Conservation (phyloP, 345 rosid species). For the Salix koriyanagi region DNA sequence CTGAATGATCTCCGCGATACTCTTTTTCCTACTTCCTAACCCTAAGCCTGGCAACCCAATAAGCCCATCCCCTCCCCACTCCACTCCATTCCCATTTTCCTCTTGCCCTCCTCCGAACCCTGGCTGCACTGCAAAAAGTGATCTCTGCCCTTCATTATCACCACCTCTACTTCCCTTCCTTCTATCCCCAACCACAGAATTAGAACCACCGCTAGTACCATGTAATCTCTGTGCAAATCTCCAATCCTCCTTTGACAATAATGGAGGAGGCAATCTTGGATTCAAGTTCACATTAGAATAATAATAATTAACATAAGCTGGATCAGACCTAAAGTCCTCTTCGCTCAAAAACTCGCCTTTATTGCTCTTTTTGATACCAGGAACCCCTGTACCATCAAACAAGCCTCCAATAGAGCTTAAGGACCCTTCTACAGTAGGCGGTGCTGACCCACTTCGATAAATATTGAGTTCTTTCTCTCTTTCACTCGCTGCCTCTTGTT, state of each 20-base stretch:
- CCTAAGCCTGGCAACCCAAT: slow-evolving; percentile 69
- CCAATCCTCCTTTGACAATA: slow-evolving; percentile 81
- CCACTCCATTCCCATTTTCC: slow-evolving; percentile 42
- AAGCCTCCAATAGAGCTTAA: slow-evolving; percentile 63
- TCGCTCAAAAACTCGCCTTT: slow-evolving; percentile 48
- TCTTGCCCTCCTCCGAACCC: slow-evolving; percentile 55
- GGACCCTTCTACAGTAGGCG: slow-evolving; percentile 90
- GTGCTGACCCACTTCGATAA: slow-evolving; percentile 89
- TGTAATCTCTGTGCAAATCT: slow-evolving; percentile 63
- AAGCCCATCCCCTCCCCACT: slow-evolving; percentile 90
- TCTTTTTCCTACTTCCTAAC: slow-evolving; percentile 69
- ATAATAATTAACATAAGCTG: slow-evolving; percentile 67
- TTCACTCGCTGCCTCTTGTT: slow-evolving; percentile 40
- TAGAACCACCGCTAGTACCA: slow-evolving; percentile 32
- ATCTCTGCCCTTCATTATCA: slow-evolving; percentile 28
- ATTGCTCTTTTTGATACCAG: slow-evolving; percentile 23
- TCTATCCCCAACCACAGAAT: slow-evolving; percentile 54
- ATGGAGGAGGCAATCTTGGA: slow-evolving; percentile 87
- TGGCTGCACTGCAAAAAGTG: slow-evolving; percentile 69
- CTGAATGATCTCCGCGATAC: slow-evolving; percentile 86
- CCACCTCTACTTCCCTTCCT: slow-evolving; percentile 42
- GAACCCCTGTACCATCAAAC: slow-evolving; percentile 33
- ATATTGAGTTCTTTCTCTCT: slow-evolving; percentile 64
- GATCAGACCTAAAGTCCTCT: slow-evolving; percentile 81
- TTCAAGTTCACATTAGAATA: slow-evolving; percentile 71